Evolutionary conservation across 1,284 basidiomycete genomes (phyloP).

Genomic region (Ceratobasidium sp.): DNA sequence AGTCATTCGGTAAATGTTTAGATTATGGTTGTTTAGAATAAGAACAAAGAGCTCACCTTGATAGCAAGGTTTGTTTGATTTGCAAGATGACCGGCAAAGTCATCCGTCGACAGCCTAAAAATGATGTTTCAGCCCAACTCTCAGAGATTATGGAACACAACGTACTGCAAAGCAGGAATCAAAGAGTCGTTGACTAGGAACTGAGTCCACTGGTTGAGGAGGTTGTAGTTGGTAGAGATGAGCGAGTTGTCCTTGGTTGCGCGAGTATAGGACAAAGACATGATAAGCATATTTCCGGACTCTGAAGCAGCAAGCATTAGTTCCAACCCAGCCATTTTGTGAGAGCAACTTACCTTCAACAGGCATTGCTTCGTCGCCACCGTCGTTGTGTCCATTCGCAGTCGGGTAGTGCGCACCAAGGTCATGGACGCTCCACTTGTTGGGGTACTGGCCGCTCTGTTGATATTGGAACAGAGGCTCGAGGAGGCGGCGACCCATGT

Average conservation of each 20-base stretch:
- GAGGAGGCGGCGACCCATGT: slow-evolving; percentile 68
- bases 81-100: slow-evolving; percentile 73
- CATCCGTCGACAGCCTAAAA: slow-evolving; percentile 68
- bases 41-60: slow-evolving; percentile 58
- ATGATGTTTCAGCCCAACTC: not conserved
- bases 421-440: slow-evolving; percentile 72
- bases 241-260: slow-evolving; percentile 66
- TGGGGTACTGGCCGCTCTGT: slow-evolving; percentile 71
- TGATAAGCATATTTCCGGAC: slow-evolving; percentile 79
- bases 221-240: slow-evolving; percentile 61
- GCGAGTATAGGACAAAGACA: slow-evolving; percentile 75
- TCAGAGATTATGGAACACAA: not conserved
- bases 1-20: not conserved
- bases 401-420: slow-evolving; percentile 64
- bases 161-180: slow-evolving; percentile 53
- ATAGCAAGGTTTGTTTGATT: slow-evolving; percentile 84
- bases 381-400: slow-evolving; percentile 65
- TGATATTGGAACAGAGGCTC: slow-evolving; percentile 74
- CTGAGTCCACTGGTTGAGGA: slow-evolving; percentile 77
- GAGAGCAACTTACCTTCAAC: slow-evolving; percentile 61
- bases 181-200: slow-evolving; percentile 74
- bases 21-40: not conserved
- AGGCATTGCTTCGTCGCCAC: slow-evolving; percentile 69
- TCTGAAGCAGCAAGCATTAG: slow-evolving; percentile 52
- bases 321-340: slow-evolving; percentile 25